Evolutionary conservation across 129 eudicot species (phyloP).

Genomic region (Arctium minus): DNA sequence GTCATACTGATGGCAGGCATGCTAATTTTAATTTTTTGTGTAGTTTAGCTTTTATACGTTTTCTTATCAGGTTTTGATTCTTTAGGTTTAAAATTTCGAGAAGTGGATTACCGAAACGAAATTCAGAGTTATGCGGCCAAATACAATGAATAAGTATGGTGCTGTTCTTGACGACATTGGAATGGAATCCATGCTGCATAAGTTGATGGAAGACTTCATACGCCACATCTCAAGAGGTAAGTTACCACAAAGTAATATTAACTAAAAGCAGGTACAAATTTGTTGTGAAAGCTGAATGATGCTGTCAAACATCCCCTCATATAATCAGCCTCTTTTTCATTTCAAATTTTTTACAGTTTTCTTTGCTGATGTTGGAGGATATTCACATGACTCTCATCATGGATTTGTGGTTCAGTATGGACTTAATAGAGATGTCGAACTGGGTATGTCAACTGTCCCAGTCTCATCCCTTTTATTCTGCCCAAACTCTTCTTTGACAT

Average conservation of each 20-base stretch:
- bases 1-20: constrained; percentile 20
- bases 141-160: constrained; percentile 82
- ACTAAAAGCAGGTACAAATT: not conserved
- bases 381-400: constrained; percentile 84
- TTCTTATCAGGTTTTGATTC: constrained; percentile 46
- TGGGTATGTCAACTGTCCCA: constrained; percentile 45
- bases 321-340: constrained; percentile 9
- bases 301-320: constrained; percentile 3
- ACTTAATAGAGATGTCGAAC: constrained; percentile 70
- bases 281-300: constrained; percentile 4
- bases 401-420: constrained; percentile 94
- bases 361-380: constrained; percentile 90
- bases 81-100: constrained; percentile 80
- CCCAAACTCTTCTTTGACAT: not conserved
- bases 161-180: constrained; percentile 97
- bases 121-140: constrained; percentile 86
- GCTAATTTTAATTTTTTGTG: constrained; percentile 21
- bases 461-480: not conserved
- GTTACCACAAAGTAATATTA: not conserved
- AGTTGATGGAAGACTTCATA: constrained; percentile 77
- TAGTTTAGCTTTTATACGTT: constrained; percentile 40
- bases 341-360: constrained; percentile 52
- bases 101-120: constrained; percentile 78
- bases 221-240: constrained; percentile 75
- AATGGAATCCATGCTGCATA: constrained; percentile 75